Base-by-base conservation (phyloP, 2,329 filamentous ascomycete species). In the Talaromyces sp. region DNA sequence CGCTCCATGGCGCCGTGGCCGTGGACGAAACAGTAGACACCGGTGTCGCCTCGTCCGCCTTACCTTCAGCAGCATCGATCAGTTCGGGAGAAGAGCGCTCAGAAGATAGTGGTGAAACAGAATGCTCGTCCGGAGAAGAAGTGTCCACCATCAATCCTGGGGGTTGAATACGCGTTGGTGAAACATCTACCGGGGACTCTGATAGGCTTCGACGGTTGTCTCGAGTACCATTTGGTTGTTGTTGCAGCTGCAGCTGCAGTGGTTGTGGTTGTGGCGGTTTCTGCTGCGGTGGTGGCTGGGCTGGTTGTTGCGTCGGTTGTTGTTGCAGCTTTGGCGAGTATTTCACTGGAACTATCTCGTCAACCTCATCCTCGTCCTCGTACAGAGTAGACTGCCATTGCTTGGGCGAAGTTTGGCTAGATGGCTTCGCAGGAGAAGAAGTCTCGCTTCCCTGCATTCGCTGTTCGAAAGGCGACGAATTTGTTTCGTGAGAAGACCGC, bases 1-100 rank as follows among this genome's bases (percentile, higher is more conserved):
- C 93, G 63, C 91, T 93, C 94, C 94, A 99, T 10, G 61, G 60
- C 0, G 86, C 85, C 27, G 87, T 82, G 21, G 83, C 82, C 17
- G 69, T 68, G 29, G 83, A 79, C 26, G 83, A 81, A 24, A 84
- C 83, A 38, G 83, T 82, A 19, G 82, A 79, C 56, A 78, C 77
- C 6, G 80, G 81, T 58, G 80, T 80, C 69, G 66, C 74, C 38
- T 77, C 76, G 38, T 64, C 65, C 35, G 64, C 61, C 61, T 73
- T 73, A 51, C 61, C 63, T 53, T 74, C 71, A 19, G 67, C 61
- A 8, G 62, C 62, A 51, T 71, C 68, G 58, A 59, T 61, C 56
- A 66, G 57, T 19, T 67, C 68, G n/a, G 73, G 70, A 48, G 76
- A 78, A 10, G 86, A 88, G 3, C 86, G 84, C 26, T 59, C 52